These are phyloP conservation scores for Fistulifera pelliculosa DNA, from an alignment of 108 stramenopile genomes.

Conservation along the genomic window DNA sequence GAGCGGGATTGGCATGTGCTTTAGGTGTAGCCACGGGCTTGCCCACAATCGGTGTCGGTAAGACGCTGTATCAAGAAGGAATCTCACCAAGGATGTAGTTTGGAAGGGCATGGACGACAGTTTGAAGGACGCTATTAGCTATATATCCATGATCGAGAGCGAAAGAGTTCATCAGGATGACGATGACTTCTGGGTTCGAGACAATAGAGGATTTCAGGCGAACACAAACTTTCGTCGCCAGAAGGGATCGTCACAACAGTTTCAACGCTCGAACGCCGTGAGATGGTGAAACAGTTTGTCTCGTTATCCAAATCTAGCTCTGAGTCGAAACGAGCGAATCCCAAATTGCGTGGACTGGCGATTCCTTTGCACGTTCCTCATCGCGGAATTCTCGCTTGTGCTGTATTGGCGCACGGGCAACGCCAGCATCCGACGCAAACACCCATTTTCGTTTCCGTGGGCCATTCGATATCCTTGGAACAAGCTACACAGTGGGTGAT, in stretches of 20 bases:
- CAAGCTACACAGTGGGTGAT: conserved; percentile 34
- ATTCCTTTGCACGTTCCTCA: conserved; percentile 23
- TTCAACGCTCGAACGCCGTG: neutral
- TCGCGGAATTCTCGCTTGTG: conserved; percentile 26
- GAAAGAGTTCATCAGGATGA: neutral
- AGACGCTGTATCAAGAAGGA: conserved; percentile 42
- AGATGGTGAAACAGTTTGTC: too few relatives aligned
- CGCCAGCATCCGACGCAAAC: conserved; percentile 13
- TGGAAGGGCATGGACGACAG: conserved; percentile 2
- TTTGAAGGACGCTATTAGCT: neutral
- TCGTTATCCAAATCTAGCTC: conserved; percentile 7
- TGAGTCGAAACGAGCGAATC: conserved; percentile 16
- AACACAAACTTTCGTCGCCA: neutral
- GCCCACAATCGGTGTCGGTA: conserved; percentile 60
- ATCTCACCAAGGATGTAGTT: conserved; percentile 7
- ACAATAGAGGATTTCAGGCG: neutral
- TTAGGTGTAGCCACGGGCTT: conserved; percentile 47
- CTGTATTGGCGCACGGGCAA: conserved; percentile 53
- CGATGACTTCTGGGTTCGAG: neutral
- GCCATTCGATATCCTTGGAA: conserved; percentile 36
- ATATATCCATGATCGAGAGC: conserved; percentile 6
- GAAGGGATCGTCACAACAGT: neutral
- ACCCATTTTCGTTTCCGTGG: conserved; percentile 63
- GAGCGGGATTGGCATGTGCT: conserved; percentile 57
- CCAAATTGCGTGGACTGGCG: conserved; percentile 29